These are phyloP conservation scores for Trichoderma asperelloides DNA, from an alignment of 495 filamentous ascomycete species.

Conservation along the genomic window DNA sequence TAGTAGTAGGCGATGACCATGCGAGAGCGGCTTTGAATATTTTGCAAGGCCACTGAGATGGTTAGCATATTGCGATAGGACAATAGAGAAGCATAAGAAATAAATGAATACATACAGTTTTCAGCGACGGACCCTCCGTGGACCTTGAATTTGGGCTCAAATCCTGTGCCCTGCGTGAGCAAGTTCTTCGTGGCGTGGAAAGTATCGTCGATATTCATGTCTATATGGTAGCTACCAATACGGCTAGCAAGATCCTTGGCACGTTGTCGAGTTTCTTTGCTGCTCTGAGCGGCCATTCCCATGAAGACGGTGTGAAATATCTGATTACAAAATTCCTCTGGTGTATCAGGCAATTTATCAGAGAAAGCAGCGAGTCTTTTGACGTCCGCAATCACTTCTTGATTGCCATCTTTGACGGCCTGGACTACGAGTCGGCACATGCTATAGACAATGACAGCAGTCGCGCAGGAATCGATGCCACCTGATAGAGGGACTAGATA, in stretches of 20 bases:
- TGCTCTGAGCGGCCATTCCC: slow-evolving; percentile 67
- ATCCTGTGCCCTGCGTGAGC: slow-evolving; percentile 21
- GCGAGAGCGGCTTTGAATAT: slow-evolving; percentile 68
- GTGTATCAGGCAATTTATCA: slow-evolving; percentile 2
- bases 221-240: slow-evolving; percentile 67
- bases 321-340: not conserved
- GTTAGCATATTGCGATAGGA: not conserved
- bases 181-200: slow-evolving; percentile 30
- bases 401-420: slow-evolving; percentile 13
- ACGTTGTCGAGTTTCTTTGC: slow-evolving; percentile 60
- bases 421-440: slow-evolving; percentile 52
- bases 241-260: slow-evolving; percentile 57
- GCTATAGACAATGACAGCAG: slow-evolving; percentile 51
- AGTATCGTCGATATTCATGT: slow-evolving; percentile 68
- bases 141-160: slow-evolving; percentile 53
- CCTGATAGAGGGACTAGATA: slow-evolving; percentile 53
- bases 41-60: slow-evolving; percentile 56
- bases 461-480: slow-evolving; percentile 63
- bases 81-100: not conserved
- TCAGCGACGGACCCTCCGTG: slow-evolving; percentile 53
- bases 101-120: slow-evolving; percentile 27
- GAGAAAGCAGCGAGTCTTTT: slow-evolving; percentile 5
- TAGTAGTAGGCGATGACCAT: slow-evolving; percentile 80
- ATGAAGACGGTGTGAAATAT: slow-evolving; percentile 46
- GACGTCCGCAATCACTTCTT: not conserved